A percentile compares a stretch with the other conserved stretches of the same genome.
phyloP scores from a whole-genome alignment of 1,139 yeast species.

The Saccharomyces hybrid region DNA sequence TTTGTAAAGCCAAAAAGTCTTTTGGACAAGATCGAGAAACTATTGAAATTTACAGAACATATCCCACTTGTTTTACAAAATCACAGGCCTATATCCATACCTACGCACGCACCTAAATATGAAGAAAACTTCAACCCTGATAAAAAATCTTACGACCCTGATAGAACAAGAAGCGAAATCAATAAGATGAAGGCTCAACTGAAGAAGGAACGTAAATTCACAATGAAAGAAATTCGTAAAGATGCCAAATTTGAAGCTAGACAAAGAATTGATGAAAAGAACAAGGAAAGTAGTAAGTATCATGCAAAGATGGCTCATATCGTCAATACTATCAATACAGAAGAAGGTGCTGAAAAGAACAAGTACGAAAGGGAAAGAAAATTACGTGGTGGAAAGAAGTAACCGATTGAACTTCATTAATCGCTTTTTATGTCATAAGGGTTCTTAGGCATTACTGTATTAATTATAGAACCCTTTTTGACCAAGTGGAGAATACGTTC shows the following conservation, averaged over 20 bases:
- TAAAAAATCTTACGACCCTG: constrained; percentile 81
- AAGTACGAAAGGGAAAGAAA: constrained; percentile 81
- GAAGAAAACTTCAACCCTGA: constrained; percentile 96
- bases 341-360: constrained; percentile 91
- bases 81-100: constrained; percentile 81
- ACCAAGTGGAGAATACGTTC: neutral
- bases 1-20: constrained; percentile 27
- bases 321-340: constrained; percentile 77
- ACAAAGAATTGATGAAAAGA: constrained; percentile 73
- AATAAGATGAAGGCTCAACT: constrained; percentile 74
- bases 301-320: constrained; percentile 85
- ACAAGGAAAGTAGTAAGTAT: constrained; percentile 65
- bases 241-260: constrained; percentile 83
- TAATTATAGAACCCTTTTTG: neutral
- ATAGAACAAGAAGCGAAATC: constrained; percentile 73
- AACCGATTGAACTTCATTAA: constrained; percentile 6
- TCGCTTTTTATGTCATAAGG: neutral
- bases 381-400: constrained; percentile 46
- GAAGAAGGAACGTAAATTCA: constrained; percentile 86
- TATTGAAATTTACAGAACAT: constrained; percentile 50
- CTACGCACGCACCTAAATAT: constrained; percentile 81
- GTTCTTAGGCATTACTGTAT: neutral
- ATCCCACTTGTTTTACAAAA: constrained; percentile 74
- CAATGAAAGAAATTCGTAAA: constrained; percentile 82
- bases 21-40: constrained; percentile 40